Evolutionary conservation across 2,329 filamentous ascomycete species (phyloP), one percentile per base, ranked within the genome.

Genomic region (Alternaria hordeiaustralica): DNA sequence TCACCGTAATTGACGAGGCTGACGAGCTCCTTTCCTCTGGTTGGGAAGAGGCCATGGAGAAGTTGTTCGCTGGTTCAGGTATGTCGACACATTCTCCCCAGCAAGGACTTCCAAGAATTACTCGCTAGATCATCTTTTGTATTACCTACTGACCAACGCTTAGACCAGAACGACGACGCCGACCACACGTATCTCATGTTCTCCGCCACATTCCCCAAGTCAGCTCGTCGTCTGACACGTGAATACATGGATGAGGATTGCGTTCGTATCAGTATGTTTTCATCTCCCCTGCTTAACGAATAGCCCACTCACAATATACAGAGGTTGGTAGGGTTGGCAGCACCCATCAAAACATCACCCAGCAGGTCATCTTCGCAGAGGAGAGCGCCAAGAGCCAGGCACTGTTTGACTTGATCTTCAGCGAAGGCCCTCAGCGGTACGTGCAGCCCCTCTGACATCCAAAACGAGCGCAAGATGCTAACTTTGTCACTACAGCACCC

Each of bases 201-300:
- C 79, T 97, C 94, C 0, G 96, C 96, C 1, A 98, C 96, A 0
- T 98, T 99, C 80, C 93, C 94, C 44, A 94, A 92, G 82, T 84
- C 83, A 0, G 89, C 92, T 67, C 92, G 94, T 28, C 85, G 90
- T 23, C 82, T 98, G 13, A 95, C 94, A 11, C 89, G 88, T 62
- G 85, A 91, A 26, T 92, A 94, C 74, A 87, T 99, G 61, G 85
- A 90, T 0, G 84, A 88, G 11, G 88, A 92, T 45, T 89, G 93
- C 73, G 85, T 96, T 55, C 92, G 92, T 21, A 89, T 99, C 78
- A 91, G 36, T 41, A 41, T 6, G 36, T 41, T 41, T 11, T 1
- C 9, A 18, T 0, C 1, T 18, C 36, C n/a, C 4, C n/a, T 0
- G 3, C 0, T 18, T 41, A 1, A 10, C 36, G 4, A 41, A 6